Conservation (phyloP, 2,329 filamentous ascomycete species). For the Arthrobotrys sinensis region DNA sequence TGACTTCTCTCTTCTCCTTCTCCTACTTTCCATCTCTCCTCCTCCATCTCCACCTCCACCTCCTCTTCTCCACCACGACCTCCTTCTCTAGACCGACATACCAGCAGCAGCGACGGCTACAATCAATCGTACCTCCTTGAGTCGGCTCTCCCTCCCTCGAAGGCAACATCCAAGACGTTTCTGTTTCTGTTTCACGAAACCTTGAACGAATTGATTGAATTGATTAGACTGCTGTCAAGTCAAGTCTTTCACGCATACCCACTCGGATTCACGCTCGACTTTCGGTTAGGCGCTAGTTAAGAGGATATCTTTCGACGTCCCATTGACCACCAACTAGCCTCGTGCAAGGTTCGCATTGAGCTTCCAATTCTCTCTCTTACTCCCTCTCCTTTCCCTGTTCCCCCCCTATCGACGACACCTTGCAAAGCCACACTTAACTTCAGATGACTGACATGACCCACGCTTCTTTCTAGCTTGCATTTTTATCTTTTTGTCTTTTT, state of each 20-base stretch:
- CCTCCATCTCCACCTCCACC: conserved; percentile 15
- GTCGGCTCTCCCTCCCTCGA: neutral
- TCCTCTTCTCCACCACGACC: too few species aligned
- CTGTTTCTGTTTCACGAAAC: conserved; percentile 27
- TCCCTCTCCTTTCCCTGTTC: conserved; percentile 9
- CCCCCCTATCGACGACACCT: conserved; percentile 21
- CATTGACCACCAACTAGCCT: conserved; percentile 6
- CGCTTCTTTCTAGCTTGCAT: conserved; percentile 10
- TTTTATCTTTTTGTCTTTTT: neutral
- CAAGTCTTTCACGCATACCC: conserved; percentile 20
- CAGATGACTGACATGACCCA: conserved; percentile 15
- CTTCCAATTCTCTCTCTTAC: conserved; percentile 13
- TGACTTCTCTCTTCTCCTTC: conserved; percentile 17
- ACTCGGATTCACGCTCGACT: conserved; percentile 38
- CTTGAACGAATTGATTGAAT: conserved; percentile 35
- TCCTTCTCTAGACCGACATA: conserved; percentile 12
- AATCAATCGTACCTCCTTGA: too few species aligned
- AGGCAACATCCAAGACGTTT: neutral
- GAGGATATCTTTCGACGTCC: conserved; percentile 35
- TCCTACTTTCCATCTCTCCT: neutral
- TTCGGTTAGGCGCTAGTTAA: conserved; percentile 47
- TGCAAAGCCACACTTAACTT: conserved; percentile 19
- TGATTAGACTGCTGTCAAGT: neutral
- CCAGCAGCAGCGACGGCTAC: too few species aligned
- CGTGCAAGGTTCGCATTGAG: conserved; percentile 58